A percentile compares a stretch with the other conserved stretches of the same genome.
phyloP scores from a whole-genome alignment of 768 basidiomycete genomes.

The Pleurotus sapidus region DNA sequence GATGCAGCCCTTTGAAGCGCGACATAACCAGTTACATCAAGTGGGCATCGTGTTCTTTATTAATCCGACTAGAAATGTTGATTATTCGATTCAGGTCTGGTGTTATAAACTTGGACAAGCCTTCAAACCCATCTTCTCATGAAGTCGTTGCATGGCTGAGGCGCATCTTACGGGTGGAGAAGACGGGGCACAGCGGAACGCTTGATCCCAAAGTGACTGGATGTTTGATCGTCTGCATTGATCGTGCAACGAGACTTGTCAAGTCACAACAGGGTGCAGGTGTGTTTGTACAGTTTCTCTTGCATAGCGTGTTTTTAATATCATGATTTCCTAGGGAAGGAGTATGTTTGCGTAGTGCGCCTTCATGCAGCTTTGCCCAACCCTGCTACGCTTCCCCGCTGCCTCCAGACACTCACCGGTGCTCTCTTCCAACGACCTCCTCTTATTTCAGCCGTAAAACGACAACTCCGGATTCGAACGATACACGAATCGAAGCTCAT shows the following conservation, averaged over 20 bases:
- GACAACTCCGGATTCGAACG: conserved; percentile 94
- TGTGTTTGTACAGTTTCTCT: conserved; percentile 27
- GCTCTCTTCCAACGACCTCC: conserved; percentile 99
- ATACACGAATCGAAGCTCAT: conserved; percentile 95
- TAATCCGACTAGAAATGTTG: neutral
- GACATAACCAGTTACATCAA: conserved; percentile 92
- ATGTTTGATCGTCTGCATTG: conserved; percentile 98
- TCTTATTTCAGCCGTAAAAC: conserved; percentile 97
- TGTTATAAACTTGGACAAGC: conserved; percentile 99
- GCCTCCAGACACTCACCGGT: conserved; percentile 94
- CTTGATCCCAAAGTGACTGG: conserved; percentile 99
- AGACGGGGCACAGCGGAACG: conserved; percentile 98
- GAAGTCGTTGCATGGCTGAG: conserved; percentile 99
- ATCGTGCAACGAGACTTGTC: conserved; percentile 95
- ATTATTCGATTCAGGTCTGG: conserved; percentile 66
- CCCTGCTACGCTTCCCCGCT: conserved; percentile 85
- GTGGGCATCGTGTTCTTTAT: conserved; percentile 34
- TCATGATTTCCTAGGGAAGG: conserved; percentile 66
- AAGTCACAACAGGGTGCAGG: conserved; percentile 99
- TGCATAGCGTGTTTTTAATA: neutral
- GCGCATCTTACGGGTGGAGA: conserved; percentile 94
- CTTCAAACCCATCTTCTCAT: conserved; percentile 97
- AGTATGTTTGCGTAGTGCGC: conserved; percentile 96
- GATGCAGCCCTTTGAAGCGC: conserved; percentile 92
- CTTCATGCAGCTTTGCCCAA: conserved; percentile 81